Conservation (phyloP, 345 rosid genomes). For the Iberis pinnata region DNA sequence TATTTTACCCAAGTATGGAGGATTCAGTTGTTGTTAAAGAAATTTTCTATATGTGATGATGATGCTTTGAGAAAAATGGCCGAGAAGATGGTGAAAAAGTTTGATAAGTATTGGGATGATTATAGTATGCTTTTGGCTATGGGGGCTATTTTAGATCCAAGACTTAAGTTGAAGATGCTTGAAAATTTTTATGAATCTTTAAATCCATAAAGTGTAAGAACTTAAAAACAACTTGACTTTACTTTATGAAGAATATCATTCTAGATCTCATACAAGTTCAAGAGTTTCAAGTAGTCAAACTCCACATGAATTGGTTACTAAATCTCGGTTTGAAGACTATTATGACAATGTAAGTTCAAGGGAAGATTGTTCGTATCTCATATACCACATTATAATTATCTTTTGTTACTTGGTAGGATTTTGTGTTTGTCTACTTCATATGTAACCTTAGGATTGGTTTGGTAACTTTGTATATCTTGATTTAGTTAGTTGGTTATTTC, state of each 20-base stretch:
- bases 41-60: too few relatives aligned
- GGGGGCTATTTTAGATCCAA: background rate
- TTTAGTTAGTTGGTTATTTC: too few relatives aligned
- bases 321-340: too few relatives aligned
- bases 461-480: too few relatives aligned
- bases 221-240: background rate
- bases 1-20: too few relatives aligned
- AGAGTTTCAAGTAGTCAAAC: background rate
- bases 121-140: background rate
- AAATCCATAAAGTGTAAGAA: background rate
- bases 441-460: too few relatives aligned
- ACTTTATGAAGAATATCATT: background rate
- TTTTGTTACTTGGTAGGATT: too few relatives aligned
- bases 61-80: background rate
- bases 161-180: background rate
- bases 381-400: too few relatives aligned
- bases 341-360: too few relatives aligned
- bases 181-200: background rate
- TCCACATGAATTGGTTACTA: background rate
- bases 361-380: too few relatives aligned
- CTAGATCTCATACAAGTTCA: background rate
- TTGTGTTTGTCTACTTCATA: too few relatives aligned
- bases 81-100: background rate
- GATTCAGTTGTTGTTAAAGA: too few relatives aligned
- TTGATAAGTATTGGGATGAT: background rate